phyloP scores from a whole-genome alignment of 1,284 basidiomycete genomes.

The Laetiporus sulphureus region DNA sequence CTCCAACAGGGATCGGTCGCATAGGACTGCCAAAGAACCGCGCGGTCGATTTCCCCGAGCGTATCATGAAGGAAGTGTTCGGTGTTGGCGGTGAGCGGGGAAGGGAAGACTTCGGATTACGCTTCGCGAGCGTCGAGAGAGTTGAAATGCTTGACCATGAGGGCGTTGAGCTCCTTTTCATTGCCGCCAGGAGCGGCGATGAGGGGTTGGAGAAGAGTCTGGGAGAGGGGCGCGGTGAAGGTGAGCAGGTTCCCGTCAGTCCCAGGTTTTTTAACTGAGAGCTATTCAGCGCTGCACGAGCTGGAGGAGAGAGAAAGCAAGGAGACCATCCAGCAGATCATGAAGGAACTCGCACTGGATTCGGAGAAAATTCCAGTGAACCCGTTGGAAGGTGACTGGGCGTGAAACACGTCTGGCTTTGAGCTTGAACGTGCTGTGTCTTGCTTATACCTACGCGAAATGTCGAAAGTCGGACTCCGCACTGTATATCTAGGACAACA shows the following conservation, averaged over 20 bases:
- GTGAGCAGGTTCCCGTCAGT: slow-evolving; percentile 22
- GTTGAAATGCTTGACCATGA: slow-evolving; percentile 49
- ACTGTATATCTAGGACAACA: too few relatives aligned
- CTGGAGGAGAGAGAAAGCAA: slow-evolving; percentile 34
- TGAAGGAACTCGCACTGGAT: slow-evolving; percentile 46
- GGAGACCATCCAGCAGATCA: slow-evolving; percentile 35
- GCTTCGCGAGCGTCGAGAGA: slow-evolving; percentile 50
- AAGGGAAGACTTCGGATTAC: slow-evolving; percentile 37
- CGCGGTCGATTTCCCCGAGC: slow-evolving; percentile 37
- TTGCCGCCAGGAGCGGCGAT: slow-evolving; percentile 46
- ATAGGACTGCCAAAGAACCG: slow-evolving; percentile 30
- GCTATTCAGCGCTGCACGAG: slow-evolving; percentile 17
- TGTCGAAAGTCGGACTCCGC: too few relatives aligned
- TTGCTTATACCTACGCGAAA: too few relatives aligned
- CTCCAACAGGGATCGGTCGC: slow-evolving; percentile 28
- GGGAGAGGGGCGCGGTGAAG: slow-evolving; percentile 44
- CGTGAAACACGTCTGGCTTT: slow-evolving; percentile 7
- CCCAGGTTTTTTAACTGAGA: slow-evolving; percentile 6
- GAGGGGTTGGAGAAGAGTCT: slow-evolving; percentile 41
- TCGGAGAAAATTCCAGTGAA: slow-evolving; percentile 39
- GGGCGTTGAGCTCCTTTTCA: slow-evolving; percentile 52
- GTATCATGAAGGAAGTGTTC: slow-evolving; percentile 42
- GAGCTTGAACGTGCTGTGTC: too few relatives aligned
- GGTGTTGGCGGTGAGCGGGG: slow-evolving; percentile 35
- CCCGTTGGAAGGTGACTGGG: slow-evolving; percentile 47